Base-by-base conservation (phyloP, 2,329 filamentous ascomycete genomes). In the Cladosporium sp. region DNA sequence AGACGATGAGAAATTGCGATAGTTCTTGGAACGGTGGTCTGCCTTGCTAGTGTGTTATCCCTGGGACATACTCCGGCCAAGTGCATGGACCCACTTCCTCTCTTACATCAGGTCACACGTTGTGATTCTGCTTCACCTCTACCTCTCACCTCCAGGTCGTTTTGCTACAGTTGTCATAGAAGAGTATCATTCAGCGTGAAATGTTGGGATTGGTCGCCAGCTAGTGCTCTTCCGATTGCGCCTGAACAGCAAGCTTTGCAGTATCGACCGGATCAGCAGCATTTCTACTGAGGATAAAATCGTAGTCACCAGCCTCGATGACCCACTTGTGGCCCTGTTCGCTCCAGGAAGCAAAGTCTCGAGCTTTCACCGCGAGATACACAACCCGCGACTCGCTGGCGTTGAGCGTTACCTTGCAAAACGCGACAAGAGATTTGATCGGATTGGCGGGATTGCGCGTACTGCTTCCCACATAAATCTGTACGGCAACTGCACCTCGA, bases 371-470 rank as follows among this genome's bases (percentile, higher is more conserved):
- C 5, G 15, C 25, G 36, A 54, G 38, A 3, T 30, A 12, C 8
- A 54, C 38, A 14, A 34, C n/a, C 37, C 22, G 51, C 8, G 51
- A 42, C 73, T 87, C 80, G 3, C 83, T 84, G 2, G 80, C 75
- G 42, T 82, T 77, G 2, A 90, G 72, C 51, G 74, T 77, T 0
- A 88, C 80, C 72, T 88, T 89, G 60, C 82, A 80, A 66, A 90
- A 90, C 0, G 84, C 86, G 37, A 85, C 84, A 1, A 90, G 76
- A 72, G 90, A 87, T 73, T 90, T 89, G 64, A 85, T 82, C 0
- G 87, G 87, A 22, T 87, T 76, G 0, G 82, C 82, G 15, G 89
- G 75, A 6, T 80, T 75, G 1, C 84, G 84, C 69, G 82, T 83
- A 47, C 82, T 50, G 30, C 36, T 49, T 1, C 43, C 55, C 11